phyloP scores from a whole-genome alignment of 306 rosid genomes.

The Inga oerstediana region DNA sequence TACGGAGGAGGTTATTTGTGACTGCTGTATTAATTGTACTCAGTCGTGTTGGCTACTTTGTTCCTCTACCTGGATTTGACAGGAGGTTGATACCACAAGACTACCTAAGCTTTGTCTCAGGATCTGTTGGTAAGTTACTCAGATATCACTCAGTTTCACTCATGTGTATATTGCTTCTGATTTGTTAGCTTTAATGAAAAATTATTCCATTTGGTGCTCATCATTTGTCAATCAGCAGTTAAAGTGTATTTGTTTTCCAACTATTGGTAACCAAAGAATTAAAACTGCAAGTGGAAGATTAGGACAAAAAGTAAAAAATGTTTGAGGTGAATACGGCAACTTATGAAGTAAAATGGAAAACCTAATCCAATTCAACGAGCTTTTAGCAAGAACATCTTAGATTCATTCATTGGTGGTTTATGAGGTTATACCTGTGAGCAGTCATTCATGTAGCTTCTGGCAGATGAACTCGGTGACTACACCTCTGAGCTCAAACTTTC shows the following conservation, averaged over 20 bases:
- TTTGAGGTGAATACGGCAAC: conserved; percentile 10
- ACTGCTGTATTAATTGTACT: conserved; percentile 79
- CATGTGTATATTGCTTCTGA: background rate
- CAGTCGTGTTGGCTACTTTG: conserved; percentile 92
- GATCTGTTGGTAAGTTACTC: conserved; percentile 74
- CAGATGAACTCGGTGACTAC: conserved; percentile 97
- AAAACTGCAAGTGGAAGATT: background rate
- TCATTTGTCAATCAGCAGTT: background rate
- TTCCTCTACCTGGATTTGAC: conserved; percentile 97
- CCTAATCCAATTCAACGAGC: background rate
- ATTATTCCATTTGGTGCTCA: conserved; percentile 5
- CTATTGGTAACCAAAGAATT: background rate
- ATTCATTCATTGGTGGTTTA: conserved; percentile 30
- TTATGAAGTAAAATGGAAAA: conserved; percentile 22
- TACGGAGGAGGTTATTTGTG: conserved; percentile 83
- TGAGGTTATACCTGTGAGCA: conserved; percentile 37
- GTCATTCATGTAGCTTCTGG: conserved; percentile 53
- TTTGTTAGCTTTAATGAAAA: background rate
- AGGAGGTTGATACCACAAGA: conserved; percentile 94
- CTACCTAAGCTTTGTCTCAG: conserved; percentile 88
- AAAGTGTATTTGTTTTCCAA: background rate
- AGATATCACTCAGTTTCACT: background rate
- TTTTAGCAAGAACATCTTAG: conserved; percentile 6
- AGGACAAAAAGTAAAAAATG: background rate
- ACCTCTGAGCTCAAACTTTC: conserved; percentile 87